These are phyloP conservation scores for Adansonia madagascariensis DNA, from an alignment of 441 rosid genomes.

Conservation along the genomic window DNA sequence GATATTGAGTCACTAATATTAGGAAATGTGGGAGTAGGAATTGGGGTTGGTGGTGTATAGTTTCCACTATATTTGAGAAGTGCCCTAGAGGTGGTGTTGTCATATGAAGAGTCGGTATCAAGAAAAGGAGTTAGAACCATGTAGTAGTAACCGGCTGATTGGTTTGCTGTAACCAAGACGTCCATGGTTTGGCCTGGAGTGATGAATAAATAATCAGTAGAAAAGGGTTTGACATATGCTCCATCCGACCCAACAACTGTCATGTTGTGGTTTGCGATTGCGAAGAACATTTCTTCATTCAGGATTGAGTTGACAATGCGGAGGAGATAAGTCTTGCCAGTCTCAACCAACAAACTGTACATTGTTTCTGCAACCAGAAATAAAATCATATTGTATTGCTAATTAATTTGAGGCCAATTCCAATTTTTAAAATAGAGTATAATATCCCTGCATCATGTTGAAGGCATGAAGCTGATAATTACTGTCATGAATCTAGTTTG, in stretches of 20 bases:
- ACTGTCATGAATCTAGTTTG: background rate
- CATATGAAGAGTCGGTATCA: slow-evolving; percentile 42
- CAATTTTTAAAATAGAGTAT: too few relatives aligned
- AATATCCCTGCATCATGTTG: too few relatives aligned
- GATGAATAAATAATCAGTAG: slow-evolving; percentile 30
- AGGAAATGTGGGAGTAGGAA: slow-evolving; percentile 45
- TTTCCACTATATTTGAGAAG: slow-evolving; percentile 41
- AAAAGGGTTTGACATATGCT: slow-evolving; percentile 4
- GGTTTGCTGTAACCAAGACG: slow-evolving; percentile 42
- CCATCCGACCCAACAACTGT: slow-evolving; percentile 3
- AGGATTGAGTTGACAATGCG: slow-evolving; percentile 35
- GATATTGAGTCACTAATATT: slow-evolving; percentile 45
- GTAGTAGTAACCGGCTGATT: slow-evolving; percentile 36
- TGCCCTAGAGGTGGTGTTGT: slow-evolving; percentile 52
- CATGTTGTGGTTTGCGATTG: slow-evolving; percentile 34
- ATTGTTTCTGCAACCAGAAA: slow-evolving; percentile 15
- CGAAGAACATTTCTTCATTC: slow-evolving; percentile 33
- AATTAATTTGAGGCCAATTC: too few relatives aligned
- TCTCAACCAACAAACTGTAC: slow-evolving; percentile 23
- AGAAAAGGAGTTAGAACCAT: slow-evolving; percentile 12
- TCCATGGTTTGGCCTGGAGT: slow-evolving; percentile 43
- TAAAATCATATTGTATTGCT: background rate
- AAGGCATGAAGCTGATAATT: background rate
- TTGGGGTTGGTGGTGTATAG: background rate
- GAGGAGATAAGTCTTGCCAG: background rate